These are phyloP conservation scores for Cicer bijugum DNA, from an alignment of 306 rosid species.

Conservation along the genomic window DNA sequence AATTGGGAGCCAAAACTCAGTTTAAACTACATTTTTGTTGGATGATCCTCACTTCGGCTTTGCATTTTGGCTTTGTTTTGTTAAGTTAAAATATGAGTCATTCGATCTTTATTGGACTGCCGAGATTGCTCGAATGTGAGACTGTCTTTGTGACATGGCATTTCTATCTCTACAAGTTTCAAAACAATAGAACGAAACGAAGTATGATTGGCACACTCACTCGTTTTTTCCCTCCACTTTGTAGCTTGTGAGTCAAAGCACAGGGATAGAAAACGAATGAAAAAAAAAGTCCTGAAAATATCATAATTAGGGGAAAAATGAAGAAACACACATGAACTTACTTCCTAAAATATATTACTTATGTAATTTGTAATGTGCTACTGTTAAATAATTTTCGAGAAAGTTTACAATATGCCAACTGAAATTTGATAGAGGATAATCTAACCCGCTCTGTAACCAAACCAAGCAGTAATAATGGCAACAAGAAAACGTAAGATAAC, in stretches of 20 bases:
- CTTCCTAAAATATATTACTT: background rate
- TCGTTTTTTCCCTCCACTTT: background rate
- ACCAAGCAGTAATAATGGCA: slow-evolving; percentile 10
- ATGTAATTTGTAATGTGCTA: background rate
- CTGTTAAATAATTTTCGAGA: background rate
- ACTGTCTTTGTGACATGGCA: background rate
- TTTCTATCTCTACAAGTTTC: background rate
- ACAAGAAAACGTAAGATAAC: slow-evolving; percentile 20
- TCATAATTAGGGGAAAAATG: background rate
- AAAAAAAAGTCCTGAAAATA: background rate
- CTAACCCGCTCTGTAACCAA: slow-evolving; percentile 26
- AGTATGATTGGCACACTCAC: background rate
- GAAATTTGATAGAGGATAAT: slow-evolving; percentile 33
- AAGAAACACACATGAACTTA: background rate
- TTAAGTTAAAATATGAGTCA: background rate
- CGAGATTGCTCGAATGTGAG: no score
- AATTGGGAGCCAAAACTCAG: background rate
- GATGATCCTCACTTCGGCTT: background rate
- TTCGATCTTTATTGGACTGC: background rate
- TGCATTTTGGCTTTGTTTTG: background rate
- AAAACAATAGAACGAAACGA: background rate
- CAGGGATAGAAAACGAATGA: background rate
- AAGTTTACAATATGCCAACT: slow-evolving; percentile 16
- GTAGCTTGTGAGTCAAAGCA: background rate
- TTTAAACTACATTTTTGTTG: background rate